These are phyloP conservation scores for Geranium brycei DNA, from an alignment of 345 rosid species.

Conservation along the genomic window DNA sequence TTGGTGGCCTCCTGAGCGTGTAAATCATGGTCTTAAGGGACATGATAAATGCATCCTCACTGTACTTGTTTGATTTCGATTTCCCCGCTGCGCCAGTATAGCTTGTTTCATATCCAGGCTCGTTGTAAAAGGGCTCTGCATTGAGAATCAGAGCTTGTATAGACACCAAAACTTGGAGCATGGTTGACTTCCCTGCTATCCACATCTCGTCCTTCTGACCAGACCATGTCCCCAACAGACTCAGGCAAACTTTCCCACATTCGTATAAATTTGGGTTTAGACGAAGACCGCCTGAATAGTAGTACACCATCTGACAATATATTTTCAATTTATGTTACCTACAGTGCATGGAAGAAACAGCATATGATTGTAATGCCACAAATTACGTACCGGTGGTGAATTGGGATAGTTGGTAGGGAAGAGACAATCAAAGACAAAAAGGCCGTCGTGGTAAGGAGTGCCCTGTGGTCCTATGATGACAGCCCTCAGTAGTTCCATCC, in stretches of 20 bases:
- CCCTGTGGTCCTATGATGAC: conserved; percentile 43
- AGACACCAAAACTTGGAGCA: conserved; percentile 56
- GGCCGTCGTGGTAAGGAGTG: conserved; percentile 58
- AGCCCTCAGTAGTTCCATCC: conserved; percentile 51
- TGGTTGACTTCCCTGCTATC: conserved; percentile 40
- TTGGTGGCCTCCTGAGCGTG: conserved; percentile 38
- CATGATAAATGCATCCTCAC: conserved; percentile 25
- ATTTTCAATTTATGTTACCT: neutral
- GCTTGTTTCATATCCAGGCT: conserved; percentile 36
- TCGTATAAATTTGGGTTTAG: conserved; percentile 46
- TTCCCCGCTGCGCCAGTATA: conserved; percentile 24
- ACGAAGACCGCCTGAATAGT: conserved; percentile 54
- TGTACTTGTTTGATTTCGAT: conserved; percentile 24
- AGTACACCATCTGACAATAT: conserved; percentile 34
- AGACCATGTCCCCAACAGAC: conserved; percentile 55
- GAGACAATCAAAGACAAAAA: conserved; percentile 49
- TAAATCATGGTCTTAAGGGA: conserved; percentile 54
- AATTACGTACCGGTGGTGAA: conserved; percentile 35
- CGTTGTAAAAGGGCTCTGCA: conserved; percentile 42
- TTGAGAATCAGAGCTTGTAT: conserved; percentile 47
- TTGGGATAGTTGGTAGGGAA: conserved; percentile 40
- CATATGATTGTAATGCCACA: neutral
- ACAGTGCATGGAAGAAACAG: neutral
- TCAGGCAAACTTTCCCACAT: conserved; percentile 55
- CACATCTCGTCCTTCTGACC: conserved; percentile 38